A percentile compares a stretch with the other conserved stretches of the same genome.
phyloP scores from a whole-genome alignment of 495 filamentous ascomycete species.

The Penicillium paxilli region DNA sequence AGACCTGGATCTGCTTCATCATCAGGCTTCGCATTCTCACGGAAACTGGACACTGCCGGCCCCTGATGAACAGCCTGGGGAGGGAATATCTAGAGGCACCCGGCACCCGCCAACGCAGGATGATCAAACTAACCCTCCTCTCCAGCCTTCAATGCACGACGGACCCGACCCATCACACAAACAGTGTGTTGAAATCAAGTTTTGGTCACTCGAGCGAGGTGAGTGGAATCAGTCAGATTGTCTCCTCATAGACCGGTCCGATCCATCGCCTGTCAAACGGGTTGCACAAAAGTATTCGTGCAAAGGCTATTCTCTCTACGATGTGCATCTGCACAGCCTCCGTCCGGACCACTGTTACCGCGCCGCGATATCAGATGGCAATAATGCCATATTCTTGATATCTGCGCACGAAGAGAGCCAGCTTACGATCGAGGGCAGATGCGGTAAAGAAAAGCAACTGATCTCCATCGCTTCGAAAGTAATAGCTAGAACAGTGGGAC shows the following conservation, averaged over 20 bases:
- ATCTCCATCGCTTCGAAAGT: background rate
- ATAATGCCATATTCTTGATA: constrained; percentile 27
- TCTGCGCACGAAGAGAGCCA: constrained; percentile 18
- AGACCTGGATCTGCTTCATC: background rate
- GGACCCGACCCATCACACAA: background rate
- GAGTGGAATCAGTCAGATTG: constrained; percentile 15
- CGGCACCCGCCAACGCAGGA: background rate
- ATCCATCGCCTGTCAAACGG: constrained; percentile 16
- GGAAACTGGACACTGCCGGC: background rate
- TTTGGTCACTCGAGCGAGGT: constrained; percentile 17
- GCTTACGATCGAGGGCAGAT: constrained; percentile 7
- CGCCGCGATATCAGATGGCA: constrained; percentile 14
- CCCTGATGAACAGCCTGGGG: background rate
- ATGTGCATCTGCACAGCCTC: constrained; percentile 16
- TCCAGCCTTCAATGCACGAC: background rate
- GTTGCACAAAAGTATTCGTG: constrained; percentile 19
- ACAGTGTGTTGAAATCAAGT: background rate
- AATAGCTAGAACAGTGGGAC: background rate
- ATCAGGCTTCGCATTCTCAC: background rate
- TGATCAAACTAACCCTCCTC: background rate
- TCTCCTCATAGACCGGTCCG: constrained; percentile 12
- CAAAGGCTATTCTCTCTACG: constrained; percentile 20
- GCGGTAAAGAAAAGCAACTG: background rate
- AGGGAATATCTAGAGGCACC: too few relatives aligned
- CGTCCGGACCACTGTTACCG: constrained; percentile 16